Evolutionary conservation across 2,329 filamentous ascomycete species (phyloP), one percentile per base, ranked within the genome.

Genomic region (Emmonsia crescens): DNA sequence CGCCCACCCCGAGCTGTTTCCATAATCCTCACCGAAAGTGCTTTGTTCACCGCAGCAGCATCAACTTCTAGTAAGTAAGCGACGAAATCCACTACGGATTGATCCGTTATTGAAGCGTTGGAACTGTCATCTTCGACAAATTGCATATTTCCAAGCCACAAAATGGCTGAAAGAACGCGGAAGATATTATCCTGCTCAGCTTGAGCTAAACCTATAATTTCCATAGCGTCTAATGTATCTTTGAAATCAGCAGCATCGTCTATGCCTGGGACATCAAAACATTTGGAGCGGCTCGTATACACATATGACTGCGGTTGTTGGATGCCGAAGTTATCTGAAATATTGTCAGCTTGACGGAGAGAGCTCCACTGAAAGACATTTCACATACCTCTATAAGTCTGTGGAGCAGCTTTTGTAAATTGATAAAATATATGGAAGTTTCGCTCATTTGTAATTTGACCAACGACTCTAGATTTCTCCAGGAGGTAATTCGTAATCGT

Each of bases 401-500:
- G 82, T n/a, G 91, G 89, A 10, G 93, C 93, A 3, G 89, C 91
- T 77, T 97, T 99, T 55, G 94, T 90, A 75, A 97, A 96, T 75
- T 99, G 94, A 77, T 99, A 99, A 75, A 99, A 99, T 70, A 99
- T 97, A 77, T 99, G 94, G 76, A 99, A 99, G 77, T 96, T 97
- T 68, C 94, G 86, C 82, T 99, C 94, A 74, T 96, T 96, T 62
- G 79, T 82, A 68, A 97, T 97, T 78, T 97, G 94, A 19, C 93
- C 91, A 10, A 96, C 91, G 21, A 99, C 94, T 78, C 94, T 84
- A 56, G 90, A 87, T 80, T 97, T 97, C 75, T 99, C 94, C 60
- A 99, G 82, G 29, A 99, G 82, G 72, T 99, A 99, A 75, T 99
- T 99, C 72, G 93, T 96, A 76, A 99, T 96, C 75, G 96, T 94